Conservation (phyloP, 768 basidiomycete species). For the Rhizopogon vinicolor region DNA sequence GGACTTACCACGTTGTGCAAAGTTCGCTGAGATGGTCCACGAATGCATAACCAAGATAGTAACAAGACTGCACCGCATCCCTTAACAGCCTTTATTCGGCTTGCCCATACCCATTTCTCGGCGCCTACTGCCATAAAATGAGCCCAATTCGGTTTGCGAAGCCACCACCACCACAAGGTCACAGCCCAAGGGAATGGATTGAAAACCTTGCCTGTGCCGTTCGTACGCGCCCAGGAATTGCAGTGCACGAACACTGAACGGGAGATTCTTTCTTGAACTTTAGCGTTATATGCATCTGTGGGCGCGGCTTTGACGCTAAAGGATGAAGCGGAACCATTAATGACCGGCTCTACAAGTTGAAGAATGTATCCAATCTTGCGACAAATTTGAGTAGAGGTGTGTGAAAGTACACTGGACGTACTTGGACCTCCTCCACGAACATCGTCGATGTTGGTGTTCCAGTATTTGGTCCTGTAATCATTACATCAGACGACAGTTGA, state of each 20-base stretch:
- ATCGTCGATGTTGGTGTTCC: conserved; percentile 20
- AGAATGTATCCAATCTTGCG: conserved; percentile 22
- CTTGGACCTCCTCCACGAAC: conserved; percentile 26
- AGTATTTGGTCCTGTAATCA: conserved; percentile 20
- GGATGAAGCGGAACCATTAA: conserved; percentile 15
- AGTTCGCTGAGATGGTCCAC: background rate
- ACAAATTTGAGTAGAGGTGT: background rate
- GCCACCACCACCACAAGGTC: conserved; percentile 29
- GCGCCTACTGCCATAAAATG: conserved; percentile 33
- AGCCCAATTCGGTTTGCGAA: conserved; percentile 29
- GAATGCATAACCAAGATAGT: conserved; percentile 6
- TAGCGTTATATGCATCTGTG: conserved; percentile 23
- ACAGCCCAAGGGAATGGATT: conserved; percentile 36
- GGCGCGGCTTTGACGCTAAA: conserved; percentile 18
- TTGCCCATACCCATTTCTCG: conserved; percentile 28
- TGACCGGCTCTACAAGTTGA: conserved; percentile 25
- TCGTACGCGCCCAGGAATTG: conserved; percentile 37
- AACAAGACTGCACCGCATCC: background rate
- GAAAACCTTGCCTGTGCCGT: conserved; percentile 31
- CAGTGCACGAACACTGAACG: conserved; percentile 24
- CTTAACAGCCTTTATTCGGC: conserved; percentile 1
- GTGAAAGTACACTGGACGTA: conserved; percentile 1
- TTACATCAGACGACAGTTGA: background rate
- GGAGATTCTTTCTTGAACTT: conserved; percentile 13
- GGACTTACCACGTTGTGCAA: background rate